Evolutionary conservation across 768 basidiomycete species (phyloP).

Genomic region (Kondoa malvinella): DNA sequence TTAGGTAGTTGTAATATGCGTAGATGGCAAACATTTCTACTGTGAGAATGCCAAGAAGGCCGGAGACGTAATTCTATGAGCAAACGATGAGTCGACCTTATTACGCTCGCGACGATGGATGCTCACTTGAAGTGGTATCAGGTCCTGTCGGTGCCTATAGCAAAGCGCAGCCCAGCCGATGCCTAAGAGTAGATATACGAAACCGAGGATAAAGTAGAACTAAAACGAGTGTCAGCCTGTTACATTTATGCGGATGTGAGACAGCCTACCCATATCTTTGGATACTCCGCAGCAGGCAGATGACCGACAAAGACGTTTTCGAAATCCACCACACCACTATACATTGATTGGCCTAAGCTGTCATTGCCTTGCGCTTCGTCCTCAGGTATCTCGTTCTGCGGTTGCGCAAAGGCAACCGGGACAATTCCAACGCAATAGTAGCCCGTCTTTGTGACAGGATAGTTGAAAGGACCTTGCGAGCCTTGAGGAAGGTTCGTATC

Average conservation of each 20-base stretch:
- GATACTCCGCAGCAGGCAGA: slow-evolving; percentile 83
- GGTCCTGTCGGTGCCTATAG: slow-evolving; percentile 58
- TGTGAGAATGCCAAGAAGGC: slow-evolving; percentile 64
- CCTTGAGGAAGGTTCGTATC: background rate
- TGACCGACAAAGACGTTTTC: slow-evolving; percentile 73
- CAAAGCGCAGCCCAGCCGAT: slow-evolving; percentile 67
- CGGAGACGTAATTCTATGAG: slow-evolving; percentile 82
- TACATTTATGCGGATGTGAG: background rate
- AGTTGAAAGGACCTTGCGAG: slow-evolving; percentile 49
- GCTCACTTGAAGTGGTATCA: slow-evolving; percentile 71
- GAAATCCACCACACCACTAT: slow-evolving; percentile 51
- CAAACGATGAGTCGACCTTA: slow-evolving; percentile 23
- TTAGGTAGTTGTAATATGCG: slow-evolving; percentile 90
- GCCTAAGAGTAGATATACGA: slow-evolving; percentile 56
- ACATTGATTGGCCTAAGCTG: slow-evolving; percentile 8
- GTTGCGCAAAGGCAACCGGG: slow-evolving; percentile 58
- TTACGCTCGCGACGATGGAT: background rate
- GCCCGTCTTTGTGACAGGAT: slow-evolving; percentile 66
- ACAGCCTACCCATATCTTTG: slow-evolving; percentile 70
- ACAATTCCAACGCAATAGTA: slow-evolving; percentile 89
- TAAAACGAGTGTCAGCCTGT: slow-evolving; percentile 3
- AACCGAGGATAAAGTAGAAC: slow-evolving; percentile 42
- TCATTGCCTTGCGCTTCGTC: background rate
- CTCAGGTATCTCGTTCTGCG: background rate
- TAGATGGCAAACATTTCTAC: slow-evolving; percentile 80